Base-by-base conservation (phyloP, 208 protist species). In the Trypanosoma scelopori region DNA sequence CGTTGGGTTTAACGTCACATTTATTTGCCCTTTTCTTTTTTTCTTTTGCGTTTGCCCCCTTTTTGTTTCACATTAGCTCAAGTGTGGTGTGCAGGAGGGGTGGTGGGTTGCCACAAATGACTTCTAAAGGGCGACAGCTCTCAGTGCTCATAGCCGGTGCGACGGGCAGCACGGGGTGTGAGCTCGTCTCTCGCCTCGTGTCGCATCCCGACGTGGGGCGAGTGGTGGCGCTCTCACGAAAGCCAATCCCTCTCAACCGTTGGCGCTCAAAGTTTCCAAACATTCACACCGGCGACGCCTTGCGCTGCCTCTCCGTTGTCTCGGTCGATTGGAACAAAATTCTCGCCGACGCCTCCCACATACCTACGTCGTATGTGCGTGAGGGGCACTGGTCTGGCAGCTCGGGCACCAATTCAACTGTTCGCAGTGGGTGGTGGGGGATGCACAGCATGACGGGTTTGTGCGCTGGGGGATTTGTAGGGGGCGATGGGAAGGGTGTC, bases 81-180 rank as follows among this genome's bases (percentile, higher is more conserved):
- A 42, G 9, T 32, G 20, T 25, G 22, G 49, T 11, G 5, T 16
- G 7, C 39, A 43, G 32, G 4, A 55, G 15, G 20, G 23, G n/a
- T 16, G 9, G 45, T 15, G 27, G 41, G 15, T 1, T 6, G 23
- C 4, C 7, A 43, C 27, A 20, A 20, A 65, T 65, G 67, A 58
- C 55, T 0, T 49, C 69, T 1, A 85, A 87, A 46, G 76, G 71
- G 5, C 76, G 74, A 37, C 81, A 81, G 46, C 72, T 81, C 1
- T 87, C 82, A 27, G 77, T 89, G 13, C 79, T 87, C 23, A 56
- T 89, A 25, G 85, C 80, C n/a, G 80, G 82, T 16, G 82, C 80
- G 16, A 92, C 77, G 5, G 78, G 79, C 22, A 86, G 60, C 52
- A 76, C 69, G 9, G 82, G 85, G 0, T 68, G 83, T 28, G 74